A percentile compares a stretch with the other conserved stretches of the same genome.
These are phyloP conservation scores for Kazachstania psychrophila DNA, from an alignment of 805 yeast genomes.

Conservation along the genomic window DNA sequence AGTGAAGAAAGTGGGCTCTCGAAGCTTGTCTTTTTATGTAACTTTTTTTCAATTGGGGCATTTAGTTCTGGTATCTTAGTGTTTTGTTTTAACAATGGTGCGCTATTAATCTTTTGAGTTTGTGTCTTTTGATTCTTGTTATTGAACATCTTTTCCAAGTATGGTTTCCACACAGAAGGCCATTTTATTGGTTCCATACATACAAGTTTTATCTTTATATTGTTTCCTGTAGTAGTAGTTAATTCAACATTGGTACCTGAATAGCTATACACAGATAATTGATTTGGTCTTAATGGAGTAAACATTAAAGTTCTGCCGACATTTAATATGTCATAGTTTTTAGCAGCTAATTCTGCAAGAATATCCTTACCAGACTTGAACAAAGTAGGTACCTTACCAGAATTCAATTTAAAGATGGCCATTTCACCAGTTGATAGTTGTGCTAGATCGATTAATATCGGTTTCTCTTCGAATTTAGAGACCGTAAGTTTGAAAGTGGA, in stretches of 20 bases:
- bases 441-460: slow-evolving; percentile 19
- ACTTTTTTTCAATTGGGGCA: too few relatives aligned
- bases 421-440: slow-evolving; percentile 20
- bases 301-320: slow-evolving; percentile 24
- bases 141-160: slow-evolving; percentile 7
- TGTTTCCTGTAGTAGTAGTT: slow-evolving; percentile 18
- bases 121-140: neutral
- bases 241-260: slow-evolving; percentile 11
- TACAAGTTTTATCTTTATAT: slow-evolving; percentile 11
- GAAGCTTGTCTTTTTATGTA: too few relatives aligned
- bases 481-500: slow-evolving; percentile 17
- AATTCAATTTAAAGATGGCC: slow-evolving; percentile 21
- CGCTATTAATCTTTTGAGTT: neutral
- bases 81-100: too few relatives aligned
- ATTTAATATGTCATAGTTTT: slow-evolving; percentile 10
- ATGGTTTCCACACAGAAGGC: slow-evolving; percentile 21
- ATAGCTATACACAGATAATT: slow-evolving; percentile 12
- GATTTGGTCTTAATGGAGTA: slow-evolving; percentile 18
- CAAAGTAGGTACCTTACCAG: slow-evolving; percentile 11
- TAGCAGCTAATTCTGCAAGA: slow-evolving; percentile 9
- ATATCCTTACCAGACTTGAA: slow-evolving; percentile 7
- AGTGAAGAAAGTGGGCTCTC: too few relatives aligned
- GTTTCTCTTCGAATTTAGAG: slow-evolving; percentile 11
- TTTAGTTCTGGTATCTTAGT: too few relatives aligned
- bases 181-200: slow-evolving; percentile 21